Evolutionary conservation across 768 basidiomycete species (phyloP).

Genomic region (Naganishia onofrii): DNA sequence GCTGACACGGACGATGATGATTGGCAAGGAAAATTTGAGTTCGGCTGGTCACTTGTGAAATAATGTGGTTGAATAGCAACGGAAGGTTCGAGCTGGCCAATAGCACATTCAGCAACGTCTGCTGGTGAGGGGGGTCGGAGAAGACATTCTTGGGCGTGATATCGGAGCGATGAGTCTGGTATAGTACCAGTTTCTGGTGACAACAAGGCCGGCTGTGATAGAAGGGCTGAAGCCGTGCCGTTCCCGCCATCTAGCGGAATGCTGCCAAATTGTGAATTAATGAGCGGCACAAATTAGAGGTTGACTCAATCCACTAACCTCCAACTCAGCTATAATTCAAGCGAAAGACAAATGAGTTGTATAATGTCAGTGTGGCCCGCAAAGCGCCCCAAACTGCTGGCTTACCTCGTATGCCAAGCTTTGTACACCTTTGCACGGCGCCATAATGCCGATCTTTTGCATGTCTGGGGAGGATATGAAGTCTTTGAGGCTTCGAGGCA

Average conservation of each 20-base stretch:
- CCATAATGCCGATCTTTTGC: not conserved
- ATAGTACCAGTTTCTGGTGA: not conserved
- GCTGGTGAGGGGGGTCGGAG: not conserved
- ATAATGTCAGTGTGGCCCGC: not conserved
- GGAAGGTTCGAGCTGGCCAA: not conserved
- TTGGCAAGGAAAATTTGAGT: not conserved
- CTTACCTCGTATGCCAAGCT: conserved; percentile 7
- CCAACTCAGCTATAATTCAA: not conserved
- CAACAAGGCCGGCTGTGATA: not conserved
- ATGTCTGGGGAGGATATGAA: not conserved
- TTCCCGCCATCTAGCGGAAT: not conserved
- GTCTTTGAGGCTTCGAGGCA: not conserved
- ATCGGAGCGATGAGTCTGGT: not conserved
- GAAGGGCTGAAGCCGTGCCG: not conserved
- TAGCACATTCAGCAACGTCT: not conserved
- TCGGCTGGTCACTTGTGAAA: not conserved
- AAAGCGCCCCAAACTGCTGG: not conserved
- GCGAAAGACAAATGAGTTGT: not conserved
- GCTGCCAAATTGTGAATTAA: not conserved
- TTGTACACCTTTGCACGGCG: not conserved
- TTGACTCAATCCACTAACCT: not conserved
- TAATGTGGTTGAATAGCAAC: not conserved
- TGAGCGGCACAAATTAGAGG: not conserved
- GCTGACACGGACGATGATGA: not conserved
- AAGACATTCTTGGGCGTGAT: not conserved